Evolutionary conservation across 2,329 filamentous ascomycete genomes (phyloP).

Genomic region (Fusarium sp.): DNA sequence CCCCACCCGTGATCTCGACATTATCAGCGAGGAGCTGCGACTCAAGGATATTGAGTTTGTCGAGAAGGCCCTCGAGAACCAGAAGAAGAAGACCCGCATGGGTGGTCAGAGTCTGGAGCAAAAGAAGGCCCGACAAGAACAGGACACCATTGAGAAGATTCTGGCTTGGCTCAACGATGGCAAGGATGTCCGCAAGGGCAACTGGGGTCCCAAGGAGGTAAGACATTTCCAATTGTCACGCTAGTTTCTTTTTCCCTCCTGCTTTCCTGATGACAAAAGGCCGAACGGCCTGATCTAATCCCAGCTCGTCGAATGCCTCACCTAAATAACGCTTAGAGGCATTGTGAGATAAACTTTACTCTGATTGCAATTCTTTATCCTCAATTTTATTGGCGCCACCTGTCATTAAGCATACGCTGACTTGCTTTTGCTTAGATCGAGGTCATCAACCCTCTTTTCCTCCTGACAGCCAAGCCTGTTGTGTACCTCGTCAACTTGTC

Average conservation of each 20-base stretch:
- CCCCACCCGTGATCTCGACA: conserved; percentile 92
- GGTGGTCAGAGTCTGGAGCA: conserved; percentile 97
- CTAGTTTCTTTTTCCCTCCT: conserved; percentile 29
- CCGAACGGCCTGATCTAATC: conserved; percentile 94
- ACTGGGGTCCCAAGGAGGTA: conserved; percentile 97
- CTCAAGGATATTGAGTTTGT: conserved; percentile 99
- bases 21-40: conserved; percentile 96
- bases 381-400: conserved; percentile 13
- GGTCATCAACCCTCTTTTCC: conserved; percentile 95
- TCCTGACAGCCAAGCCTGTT: conserved; percentile 96
- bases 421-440: conserved; percentile 77
- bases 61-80: conserved; percentile 92
- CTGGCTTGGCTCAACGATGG: conserved; percentile 86
- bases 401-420: conserved; percentile 43
- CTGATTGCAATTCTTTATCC: conserved; percentile 67
- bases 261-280: conserved; percentile 97
- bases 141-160: conserved; percentile 93
- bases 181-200: conserved; percentile 93
- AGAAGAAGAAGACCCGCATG: conserved; percentile 94
- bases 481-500: conserved; percentile 98
- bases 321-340: conserved; percentile 79
- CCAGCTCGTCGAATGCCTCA: conserved; percentile 99
- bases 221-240: conserved; percentile 54
- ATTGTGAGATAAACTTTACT: conserved; percentile 88
- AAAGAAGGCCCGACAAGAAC: conserved; percentile 97